phyloP scores from a whole-genome alignment of 2,329 filamentous ascomycete genomes.

The Neodidymelliopsis sp. region DNA sequence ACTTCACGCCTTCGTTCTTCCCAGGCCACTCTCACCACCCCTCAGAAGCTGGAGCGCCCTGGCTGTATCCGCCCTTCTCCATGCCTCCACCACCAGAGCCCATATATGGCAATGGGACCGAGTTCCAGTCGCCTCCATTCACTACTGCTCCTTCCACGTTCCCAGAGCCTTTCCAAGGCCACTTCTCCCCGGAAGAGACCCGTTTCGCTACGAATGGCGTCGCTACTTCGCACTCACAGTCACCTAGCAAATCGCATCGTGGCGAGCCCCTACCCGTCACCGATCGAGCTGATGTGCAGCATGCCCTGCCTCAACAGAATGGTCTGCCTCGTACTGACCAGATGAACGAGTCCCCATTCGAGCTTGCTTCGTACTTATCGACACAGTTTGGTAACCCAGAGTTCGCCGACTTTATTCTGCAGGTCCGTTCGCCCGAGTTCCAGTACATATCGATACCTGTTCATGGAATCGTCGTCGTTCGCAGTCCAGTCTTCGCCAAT shows the following conservation, averaged over 20 bases:
- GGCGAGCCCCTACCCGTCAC: conserved; percentile 30
- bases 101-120: conserved; percentile 33
- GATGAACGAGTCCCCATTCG: conserved; percentile 37
- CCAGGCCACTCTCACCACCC: conserved; percentile 46
- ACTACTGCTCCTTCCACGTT: conserved; percentile 26
- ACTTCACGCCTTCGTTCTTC: conserved; percentile 41
- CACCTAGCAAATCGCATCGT: conserved; percentile 42
- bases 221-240: conserved; percentile 42
- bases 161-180: conserved; percentile 27
- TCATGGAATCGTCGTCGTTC: conserved; percentile 45
- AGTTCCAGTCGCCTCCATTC: conserved; percentile 32
- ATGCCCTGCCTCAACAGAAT: conserved; percentile 29
- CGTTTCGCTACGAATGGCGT: conserved; percentile 34
- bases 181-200: conserved; percentile 27
- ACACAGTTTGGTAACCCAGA: conserved; percentile 46
- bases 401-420: conserved; percentile 48
- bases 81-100: conserved; percentile 37
- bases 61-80: conserved; percentile 41
- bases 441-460: conserved; percentile 43
- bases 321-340: conserved; percentile 24
- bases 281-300: conserved; percentile 32
- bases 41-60: conserved; percentile 43
- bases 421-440: conserved; percentile 40
- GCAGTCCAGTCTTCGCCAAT: conserved; percentile 45
- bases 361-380: conserved; percentile 43